Base-by-base conservation (phyloP, 306 rosid genomes). In the Quercus gilva region DNA sequence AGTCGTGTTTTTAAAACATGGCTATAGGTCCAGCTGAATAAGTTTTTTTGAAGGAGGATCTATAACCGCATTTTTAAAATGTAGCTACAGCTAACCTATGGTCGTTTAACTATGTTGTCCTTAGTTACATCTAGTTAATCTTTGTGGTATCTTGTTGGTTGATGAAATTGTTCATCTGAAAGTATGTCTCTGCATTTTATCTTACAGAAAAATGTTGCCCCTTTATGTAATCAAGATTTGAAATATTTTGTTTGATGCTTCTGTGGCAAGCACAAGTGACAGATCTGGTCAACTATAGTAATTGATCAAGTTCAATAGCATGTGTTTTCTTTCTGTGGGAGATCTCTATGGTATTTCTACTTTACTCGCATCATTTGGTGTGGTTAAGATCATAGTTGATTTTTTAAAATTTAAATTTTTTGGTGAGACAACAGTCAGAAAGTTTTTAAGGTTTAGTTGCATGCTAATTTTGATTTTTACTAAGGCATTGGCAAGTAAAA, bases 111-210 rank as follows among this genome's bases (percentile, higher is more conserved):
- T 13, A 5, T 49, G 53, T 12, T 49, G 17, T 49, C 53, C 53
- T 10, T 49, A 49, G 17, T 49, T 49, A 49, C 53, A 49, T 49
- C 29, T 8, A 23, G 5, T 63, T 63, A 18, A 17, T 63, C 25
- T 63, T 63, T 23, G 25, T 12, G 0, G 17, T 25, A 63, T 83
- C 56, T 71, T 58, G 78, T 70, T 76, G 19, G 59, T 75, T 70
- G 55, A 63, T 69, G 84, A 77, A 78, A 80, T 45, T 79, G 41
- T 77, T 74, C 18, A 29, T 15, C 35, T 4, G 37, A 67, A 35
- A 64, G 76, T 19, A 9, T 41, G 28, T 37, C 26, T 41, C 18
- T 55, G 23, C 33, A 6, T 51, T 49, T 56, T 61, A 41, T 37
- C 37, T 20, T 57, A 29, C 57, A 55, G 9, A 67, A 78, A 21